Percentiles rank a stretch among this genome's conserved stretches.
Conservation (phyloP, 257 asterid species). For the Solanum corneliomulleri region DNA sequence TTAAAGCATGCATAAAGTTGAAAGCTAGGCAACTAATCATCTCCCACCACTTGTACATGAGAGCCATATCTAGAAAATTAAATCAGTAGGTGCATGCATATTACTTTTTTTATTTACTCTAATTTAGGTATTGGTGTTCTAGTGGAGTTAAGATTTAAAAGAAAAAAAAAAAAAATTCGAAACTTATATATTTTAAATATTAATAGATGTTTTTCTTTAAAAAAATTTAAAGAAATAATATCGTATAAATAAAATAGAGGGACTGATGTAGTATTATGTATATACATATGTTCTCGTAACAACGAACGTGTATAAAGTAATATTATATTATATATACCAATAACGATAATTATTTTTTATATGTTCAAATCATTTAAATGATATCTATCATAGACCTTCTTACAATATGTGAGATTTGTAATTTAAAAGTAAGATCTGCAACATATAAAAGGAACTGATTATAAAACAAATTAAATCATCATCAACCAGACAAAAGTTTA, state of each 20-base stretch:
- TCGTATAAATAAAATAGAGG: neutral
- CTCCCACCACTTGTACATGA: neutral
- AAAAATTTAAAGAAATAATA: neutral
- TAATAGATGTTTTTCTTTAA: neutral
- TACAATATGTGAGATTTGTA: neutral
- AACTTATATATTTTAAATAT: neutral
- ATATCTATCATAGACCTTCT: neutral
- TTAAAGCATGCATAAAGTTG: neutral
- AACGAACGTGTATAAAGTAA: neutral
- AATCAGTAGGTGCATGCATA: neutral
- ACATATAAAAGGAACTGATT: neutral
- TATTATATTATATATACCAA: rapidly evolving
- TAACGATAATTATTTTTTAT: neutral
- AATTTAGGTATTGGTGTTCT: neutral
- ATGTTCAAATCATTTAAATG: neutral
- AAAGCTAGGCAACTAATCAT: neutral
- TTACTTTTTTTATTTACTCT: neutral
- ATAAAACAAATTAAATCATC: neutral
- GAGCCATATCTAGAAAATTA: neutral
- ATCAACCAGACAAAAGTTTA: too few species aligned
- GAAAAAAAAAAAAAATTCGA: too few species aligned
- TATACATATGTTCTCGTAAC: neutral
- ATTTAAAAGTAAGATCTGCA: neutral
- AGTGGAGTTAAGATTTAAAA: neutral
- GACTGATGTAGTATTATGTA: neutral